phyloP scores from a whole-genome alignment of 1,139 yeast genomes.

The Casaregolazyma lundiana region DNA sequence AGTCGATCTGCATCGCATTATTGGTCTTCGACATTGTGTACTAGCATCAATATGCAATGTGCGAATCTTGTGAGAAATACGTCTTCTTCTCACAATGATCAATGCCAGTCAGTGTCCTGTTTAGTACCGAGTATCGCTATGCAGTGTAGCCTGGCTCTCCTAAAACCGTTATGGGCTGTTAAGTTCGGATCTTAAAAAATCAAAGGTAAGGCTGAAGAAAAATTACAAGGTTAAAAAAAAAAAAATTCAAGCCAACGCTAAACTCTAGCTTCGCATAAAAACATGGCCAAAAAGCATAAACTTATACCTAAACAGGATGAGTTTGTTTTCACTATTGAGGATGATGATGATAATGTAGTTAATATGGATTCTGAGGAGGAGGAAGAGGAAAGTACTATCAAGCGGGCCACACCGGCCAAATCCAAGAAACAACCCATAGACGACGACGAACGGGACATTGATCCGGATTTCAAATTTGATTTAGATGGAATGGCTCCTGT shows the following conservation, averaged over 20 bases:
- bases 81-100: no score
- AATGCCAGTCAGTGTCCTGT: no score
- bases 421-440: constrained; percentile 31
- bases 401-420: constrained; percentile 26
- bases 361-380: constrained; percentile 50
- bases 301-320: constrained; percentile 31
- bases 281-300: constrained; percentile 9
- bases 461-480: constrained; percentile 67
- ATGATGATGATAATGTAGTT: constrained; percentile 57
- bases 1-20: constrained; percentile 17
- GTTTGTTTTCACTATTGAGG: constrained; percentile 71
- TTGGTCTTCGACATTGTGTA: background rate
- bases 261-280: no score
- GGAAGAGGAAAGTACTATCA: constrained; percentile 19
- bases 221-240: constrained; percentile 3
- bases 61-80: background rate
- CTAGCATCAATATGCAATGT: background rate
- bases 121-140: no score
- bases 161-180: no score
- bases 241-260: no score
- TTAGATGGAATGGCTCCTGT: constrained; percentile 57
- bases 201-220: background rate
- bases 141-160: no score
- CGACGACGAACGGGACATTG: constrained; percentile 42
- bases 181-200: no score